Evolutionary conservation across 768 basidiomycete genomes (phyloP), one percentile per base, ranked within the genome.

Genomic region (Neoboletus brunneissimus): DNA sequence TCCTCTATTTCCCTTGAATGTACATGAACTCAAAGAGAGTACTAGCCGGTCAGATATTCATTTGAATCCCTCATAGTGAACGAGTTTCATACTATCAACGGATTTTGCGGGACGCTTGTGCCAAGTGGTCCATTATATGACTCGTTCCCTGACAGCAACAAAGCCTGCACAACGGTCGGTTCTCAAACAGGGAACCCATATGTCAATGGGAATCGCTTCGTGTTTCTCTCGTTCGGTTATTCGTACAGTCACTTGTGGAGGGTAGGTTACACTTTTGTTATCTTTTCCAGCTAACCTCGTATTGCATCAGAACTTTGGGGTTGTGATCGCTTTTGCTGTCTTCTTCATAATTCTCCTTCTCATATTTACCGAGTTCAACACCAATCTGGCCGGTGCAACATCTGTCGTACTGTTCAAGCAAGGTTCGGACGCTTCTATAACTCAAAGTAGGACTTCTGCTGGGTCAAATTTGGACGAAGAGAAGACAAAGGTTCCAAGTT

Each of bases 31-130:
- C 4, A 59, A 23, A 34, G 4, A 32, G 5, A 22, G 1, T 20
- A 15, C 8, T 43, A 68, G 66, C 92, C 79, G 75, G 2, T 93
- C 85, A 65, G 86, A 82, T 67, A 67, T 34, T 56, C 66, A 0
- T 94, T 94, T 67, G 88, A 92, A 57, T 77, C 80, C 0, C 69
- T 94, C 41, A 77, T 95, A 67, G 77, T 82, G 22, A 95, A 94
- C 71, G 91, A 96, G 69, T 94, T 94, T 73, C 83, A 81, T 60
- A 85, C 81, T 0, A 72, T 89, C 8, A 70, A 87, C 22, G 89
- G 86, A 44, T 64, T 72, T 15, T 87, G 87, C 64, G 73, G 86
- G 25, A 68, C 75, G 40, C 73, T 89, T 15, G 82, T 86, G 0
- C 86, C 88, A 4, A 77, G 74, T 4, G 87, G 88, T 0, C 73